These are phyloP conservation scores for Mycena leptocephala DNA, from an alignment of 768 basidiomycete genomes.

Conservation along the genomic window DNA sequence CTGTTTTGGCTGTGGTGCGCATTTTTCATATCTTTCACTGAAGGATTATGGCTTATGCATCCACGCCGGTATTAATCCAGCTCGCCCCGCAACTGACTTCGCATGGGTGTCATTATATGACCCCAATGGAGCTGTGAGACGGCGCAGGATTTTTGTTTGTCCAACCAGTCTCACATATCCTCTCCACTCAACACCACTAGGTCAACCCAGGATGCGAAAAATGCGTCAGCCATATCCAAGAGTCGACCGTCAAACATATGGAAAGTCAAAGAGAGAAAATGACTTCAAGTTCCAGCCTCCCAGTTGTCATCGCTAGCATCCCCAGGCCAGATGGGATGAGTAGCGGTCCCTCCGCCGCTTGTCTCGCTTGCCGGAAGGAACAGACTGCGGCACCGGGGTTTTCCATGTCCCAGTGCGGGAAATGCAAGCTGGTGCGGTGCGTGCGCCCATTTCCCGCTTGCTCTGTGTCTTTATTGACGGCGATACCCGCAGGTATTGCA, in stretches of 20 bases:
- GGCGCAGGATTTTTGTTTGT: neutral
- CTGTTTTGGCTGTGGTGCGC: constrained; percentile 6
- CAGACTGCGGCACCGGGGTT: neutral
- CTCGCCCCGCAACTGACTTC: neutral
- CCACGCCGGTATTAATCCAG: neutral
- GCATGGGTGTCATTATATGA: neutral
- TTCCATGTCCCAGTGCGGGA: neutral
- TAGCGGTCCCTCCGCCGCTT: neutral
- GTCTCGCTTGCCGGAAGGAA: constrained; percentile 8
- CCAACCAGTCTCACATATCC: neutral
- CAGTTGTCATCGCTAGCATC: neutral
- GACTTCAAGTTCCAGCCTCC: neutral
- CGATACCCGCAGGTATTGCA: constrained; percentile 10
- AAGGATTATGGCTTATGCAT: neutral
- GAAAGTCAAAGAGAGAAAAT: neutral
- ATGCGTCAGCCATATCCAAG: neutral
- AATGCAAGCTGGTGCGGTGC: constrained; percentile 12
- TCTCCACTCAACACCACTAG: neutral
- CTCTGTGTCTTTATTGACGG: neutral
- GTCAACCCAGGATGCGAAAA: neutral
- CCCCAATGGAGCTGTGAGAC: neutral
- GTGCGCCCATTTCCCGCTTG: neutral
- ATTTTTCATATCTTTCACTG: too few species aligned
- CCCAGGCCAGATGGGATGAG: neutral
- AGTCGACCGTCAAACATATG: neutral